These are phyloP conservation scores for Claviceps sp. DNA, from an alignment of 2,329 filamentous ascomycete genomes.

Conservation along the genomic window DNA sequence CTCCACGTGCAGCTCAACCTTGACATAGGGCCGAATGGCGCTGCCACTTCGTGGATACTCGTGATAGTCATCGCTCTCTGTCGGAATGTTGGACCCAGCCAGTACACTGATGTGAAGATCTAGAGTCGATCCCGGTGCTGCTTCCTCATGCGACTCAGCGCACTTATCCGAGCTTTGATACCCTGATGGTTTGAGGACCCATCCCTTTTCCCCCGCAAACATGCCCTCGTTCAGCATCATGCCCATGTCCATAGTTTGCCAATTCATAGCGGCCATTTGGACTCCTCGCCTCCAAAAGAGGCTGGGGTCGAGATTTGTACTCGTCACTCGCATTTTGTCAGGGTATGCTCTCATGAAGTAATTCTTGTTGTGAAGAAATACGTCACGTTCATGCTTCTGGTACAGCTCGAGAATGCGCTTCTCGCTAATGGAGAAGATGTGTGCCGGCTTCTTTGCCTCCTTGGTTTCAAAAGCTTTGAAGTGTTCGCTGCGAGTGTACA, in stretches of 20 bases:
- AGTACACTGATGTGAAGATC: slow-evolving; percentile 60
- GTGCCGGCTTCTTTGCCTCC: slow-evolving; percentile 42
- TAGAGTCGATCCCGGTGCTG: slow-evolving; percentile 38
- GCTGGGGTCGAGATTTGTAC: slow-evolving; percentile 89
- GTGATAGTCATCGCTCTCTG: slow-evolving; percentile 16
- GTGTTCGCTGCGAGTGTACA: slow-evolving; percentile 79
- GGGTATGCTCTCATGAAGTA: slow-evolving; percentile 91
- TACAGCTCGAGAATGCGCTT: slow-evolving; percentile 50
- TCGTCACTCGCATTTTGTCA: slow-evolving; percentile 61
- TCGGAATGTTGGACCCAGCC: slow-evolving; percentile 57
- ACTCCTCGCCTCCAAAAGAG: slow-evolving; percentile 87
- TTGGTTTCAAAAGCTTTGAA: slow-evolving; percentile 61
- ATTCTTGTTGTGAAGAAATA: slow-evolving; percentile 77
- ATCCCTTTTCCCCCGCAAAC: slow-evolving; percentile 78
- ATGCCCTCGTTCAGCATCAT: slow-evolving; percentile 97
- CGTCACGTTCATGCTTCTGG: slow-evolving; percentile 52
- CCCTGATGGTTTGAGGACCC: slow-evolving; percentile 70
- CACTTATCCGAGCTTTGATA: slow-evolving; percentile 43
- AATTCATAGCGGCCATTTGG: slow-evolving; percentile 96
- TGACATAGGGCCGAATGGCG: slow-evolving; percentile 56
- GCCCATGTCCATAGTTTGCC: slow-evolving; percentile 86
- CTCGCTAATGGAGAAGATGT: slow-evolving; percentile 85
- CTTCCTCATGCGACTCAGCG: slow-evolving; percentile 29
- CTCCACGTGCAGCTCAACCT: slow-evolving; percentile 71
- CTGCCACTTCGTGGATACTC: slow-evolving; percentile 19